Base-by-base conservation (phyloP, 768 basidiomycete genomes). In the Lactarius tabidus region DNA sequence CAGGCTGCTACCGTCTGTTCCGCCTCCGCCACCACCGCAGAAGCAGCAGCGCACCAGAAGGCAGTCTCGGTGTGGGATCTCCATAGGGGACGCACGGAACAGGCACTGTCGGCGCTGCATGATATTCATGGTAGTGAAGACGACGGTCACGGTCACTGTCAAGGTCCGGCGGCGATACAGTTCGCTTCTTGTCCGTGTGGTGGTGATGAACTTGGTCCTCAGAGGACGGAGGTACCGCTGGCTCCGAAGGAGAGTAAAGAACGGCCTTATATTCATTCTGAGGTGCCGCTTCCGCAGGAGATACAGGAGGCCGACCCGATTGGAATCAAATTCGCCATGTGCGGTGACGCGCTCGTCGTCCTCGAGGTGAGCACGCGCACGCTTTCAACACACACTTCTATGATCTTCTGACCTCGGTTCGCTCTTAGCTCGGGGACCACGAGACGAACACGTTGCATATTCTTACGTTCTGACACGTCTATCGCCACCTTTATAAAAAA, bases 251-350 rank as follows among this genome's bases (percentile, higher is more conserved):
- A 23, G 23, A 23, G 6, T 31, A 17, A 1, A 10, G 26, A 52
- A 38, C 29, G 29, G 36, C 51, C 60, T 9, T 62, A 31, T 29
- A 17, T 62, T 18, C 38, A 38, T 43, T 54, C 52, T 3, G 53
- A 54, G n/a, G 52, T 39, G 2, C n/a, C 38, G 9, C 60, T 55
- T 10, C 60, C 60, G 26, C 26, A 14, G 26, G 60, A 52, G 17
- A 53, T 53, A n/a, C 60, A 61, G 14, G 60, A 55, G 14, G 61
- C 41, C 26, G 53, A 61, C 51, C 51, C 60, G 20, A 33, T 61
- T 26, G 59, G 59, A 2, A 39, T 60, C 48, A 60, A 52, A 28
- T 36, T 60, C 14, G 56, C 56, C 12, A 55, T 55, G 54, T 60
- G 59, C 33, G 59, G 45, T 26, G 59, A 60, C n/a, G 60, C 36